Evolutionary conservation across 2,329 filamentous ascomycete species (phyloP).

Genomic region (Teratosphaeria epicoccoides): DNA sequence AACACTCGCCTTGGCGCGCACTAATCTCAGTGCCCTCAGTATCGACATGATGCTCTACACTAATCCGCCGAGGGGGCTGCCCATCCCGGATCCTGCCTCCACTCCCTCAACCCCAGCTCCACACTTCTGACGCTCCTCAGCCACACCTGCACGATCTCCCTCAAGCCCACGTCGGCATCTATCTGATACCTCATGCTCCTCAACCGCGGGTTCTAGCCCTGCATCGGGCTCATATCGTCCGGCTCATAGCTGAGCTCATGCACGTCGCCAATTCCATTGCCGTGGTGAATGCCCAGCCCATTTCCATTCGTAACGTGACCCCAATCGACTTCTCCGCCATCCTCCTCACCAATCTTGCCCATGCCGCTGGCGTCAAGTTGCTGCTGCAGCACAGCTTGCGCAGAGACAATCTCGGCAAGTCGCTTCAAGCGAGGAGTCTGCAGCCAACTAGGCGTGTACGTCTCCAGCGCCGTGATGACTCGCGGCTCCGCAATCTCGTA

Average conservation of each 20-base stretch:
- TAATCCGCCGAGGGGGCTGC: neutral
- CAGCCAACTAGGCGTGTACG: slow-evolving; percentile 95
- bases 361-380: slow-evolving; percentile 24
- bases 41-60: too few relatives aligned
- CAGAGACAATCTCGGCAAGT: slow-evolving; percentile 93
- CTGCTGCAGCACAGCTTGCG: slow-evolving; percentile 81
- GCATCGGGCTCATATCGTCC: neutral
- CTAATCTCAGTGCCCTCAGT: neutral
- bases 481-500: slow-evolving; percentile 97
- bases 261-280: neutral
- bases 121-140: neutral
- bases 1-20: neutral
- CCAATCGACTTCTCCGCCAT: neutral
- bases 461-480: slow-evolving; percentile 91
- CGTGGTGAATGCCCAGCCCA: neutral
- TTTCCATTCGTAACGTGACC: neutral
- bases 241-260: neutral
- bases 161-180: neutral
- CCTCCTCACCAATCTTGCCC: slow-evolving; percentile 17
- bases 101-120: neutral
- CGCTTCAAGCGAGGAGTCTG: slow-evolving; percentile 93
- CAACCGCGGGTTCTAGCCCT: neutral
- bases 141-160: neutral
- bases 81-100: neutral
- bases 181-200: neutral